Evolutionary conservation across 441 rosid genomes (phyloP), one percentile per base, ranked within the genome.

Genomic region (Arabidopsis lyrata): DNA sequence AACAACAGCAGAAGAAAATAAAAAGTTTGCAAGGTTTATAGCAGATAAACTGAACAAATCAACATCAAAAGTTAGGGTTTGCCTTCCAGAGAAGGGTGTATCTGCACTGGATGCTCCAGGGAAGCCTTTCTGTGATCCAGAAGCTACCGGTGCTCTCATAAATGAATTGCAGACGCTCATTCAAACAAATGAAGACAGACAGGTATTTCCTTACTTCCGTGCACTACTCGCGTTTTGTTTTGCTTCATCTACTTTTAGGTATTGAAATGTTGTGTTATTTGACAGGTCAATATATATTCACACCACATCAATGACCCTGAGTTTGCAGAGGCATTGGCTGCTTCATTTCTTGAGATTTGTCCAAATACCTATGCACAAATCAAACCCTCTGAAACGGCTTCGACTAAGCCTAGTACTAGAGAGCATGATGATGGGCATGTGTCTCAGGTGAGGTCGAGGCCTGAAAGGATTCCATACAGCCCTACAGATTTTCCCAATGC

Each of bases 81-180:
- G 97, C 84, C 81, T 95, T 60, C 96, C 99, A 20, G 82, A 85
- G 80, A 84, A 82, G 70, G 99, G 97, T 65, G 65, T 95, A 60
- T 90, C 99, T 57, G 95, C 92, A 63, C 78, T 95, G 81, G 99
- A 92, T 86, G 88, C 90, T 59, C 88, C 83, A 15, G 91, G 85
- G 60, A 84, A 75, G 77, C 90, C 97, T 60, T 95, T 95, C 80
- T 85, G 78, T 85, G 99, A 95, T 81, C 89, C 95, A 36, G 87
- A 86, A 81, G 95, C 96, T 50, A 85, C 88, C 52, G 76, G 81
- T 29, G 58, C 87, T 69, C 90, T 95, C 70, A 68, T 88, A 41
- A 80, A 73, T 67, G 99, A 90, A 80, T 68, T 92, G 12, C 83
- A 84, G 78, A 78, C 32, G 63, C 91, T 85, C 75, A 72, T 95